Base-by-base conservation (phyloP, 768 basidiomycete genomes). In the Chlorophyllum brunneum region DNA sequence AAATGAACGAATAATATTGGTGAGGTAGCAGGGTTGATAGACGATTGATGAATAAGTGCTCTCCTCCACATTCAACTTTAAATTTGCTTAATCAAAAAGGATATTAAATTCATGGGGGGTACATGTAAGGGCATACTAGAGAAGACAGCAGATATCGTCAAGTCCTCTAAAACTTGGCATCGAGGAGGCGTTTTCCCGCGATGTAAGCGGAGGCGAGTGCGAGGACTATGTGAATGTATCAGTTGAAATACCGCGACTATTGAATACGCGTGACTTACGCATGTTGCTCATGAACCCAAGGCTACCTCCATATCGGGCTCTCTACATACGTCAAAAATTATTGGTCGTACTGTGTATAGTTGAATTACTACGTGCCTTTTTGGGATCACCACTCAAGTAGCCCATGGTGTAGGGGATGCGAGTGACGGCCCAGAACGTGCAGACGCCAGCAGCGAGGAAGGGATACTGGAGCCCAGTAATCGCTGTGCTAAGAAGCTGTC, bases 391-490 rank as follows among this genome's bases (percentile, higher is more conserved):
- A 15, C 69, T 69, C 26, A 69, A 20, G 50, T 80, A 80, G 1
- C 77, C 77, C 24, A 67, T 61, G 1, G 78, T 77, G 58, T 75
- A 80, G 0, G 65, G 56, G 45, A 79, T 63, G 34, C 78, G 75
- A 36, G 69, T 60, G 16, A 77, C 1, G 5, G 71, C 62, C 74
- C 75, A 78, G 3, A 68, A 18, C 3, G 63, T 69, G 39, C 70
- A 71, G 5, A 64, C 61, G 5, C 62, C 43, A 0, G 75, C 73
- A 16, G 76, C 70, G 23, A 69, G 26, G 13, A 72, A 57, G 15
- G 77, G 78, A 51, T 67, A 76, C 48, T 72, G 70, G 18, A 77
- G 55, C 13, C 69, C 70, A 0, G 70, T 57, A 4, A 78, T 53
- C 7, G 76, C 46, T 1, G 77, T 75, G 18, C 76, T 78, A 42